A percentile compares a stretch with the other conserved stretches of the same genome.
These are phyloP conservation scores for Maudiozyma humilis DNA, from an alignment of 1,139 yeast genomes.

Conservation along the genomic window DNA sequence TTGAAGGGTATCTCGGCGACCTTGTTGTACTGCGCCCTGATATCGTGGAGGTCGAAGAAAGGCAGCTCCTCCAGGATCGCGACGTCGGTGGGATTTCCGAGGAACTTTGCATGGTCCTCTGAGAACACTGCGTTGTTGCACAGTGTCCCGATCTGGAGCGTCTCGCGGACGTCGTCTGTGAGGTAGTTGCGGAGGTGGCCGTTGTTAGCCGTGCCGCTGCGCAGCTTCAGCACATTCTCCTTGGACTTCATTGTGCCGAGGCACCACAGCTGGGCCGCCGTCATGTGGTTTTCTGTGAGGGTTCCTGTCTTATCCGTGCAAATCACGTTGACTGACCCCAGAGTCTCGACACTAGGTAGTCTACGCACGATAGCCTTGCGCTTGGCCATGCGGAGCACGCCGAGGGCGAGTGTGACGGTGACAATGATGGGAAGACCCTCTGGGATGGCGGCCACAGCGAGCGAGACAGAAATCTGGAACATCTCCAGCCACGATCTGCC, in stretches of 20 bases:
- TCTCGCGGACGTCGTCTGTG: conserved; percentile 44
- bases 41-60: conserved; percentile 64
- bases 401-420: conserved; percentile 89
- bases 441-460: conserved; percentile 97
- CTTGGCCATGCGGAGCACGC: conserved; percentile 91
- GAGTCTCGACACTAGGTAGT: conserved; percentile 88
- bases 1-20: conserved; percentile 75
- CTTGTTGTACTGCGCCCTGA: conserved; percentile 44
- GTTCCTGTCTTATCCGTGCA: conserved; percentile 96
- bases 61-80: conserved; percentile 72
- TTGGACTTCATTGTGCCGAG: conserved; percentile 51
- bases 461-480: conserved; percentile 92
- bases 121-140: conserved; percentile 78
- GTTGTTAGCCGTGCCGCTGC: conserved; percentile 39
- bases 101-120: conserved; percentile 56
- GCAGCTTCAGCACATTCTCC: conserved; percentile 37
- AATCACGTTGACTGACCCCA: conserved; percentile 90
- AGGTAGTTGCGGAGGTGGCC: conserved; percentile 38
- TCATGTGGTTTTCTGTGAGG: conserved; percentile 87
- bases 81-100: conserved; percentile 92
- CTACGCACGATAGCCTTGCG: conserved; percentile 88
- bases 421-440: conserved; percentile 96
- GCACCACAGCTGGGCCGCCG: conserved; percentile 81
- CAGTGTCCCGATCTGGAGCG: conserved; percentile 61
- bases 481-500: conserved; percentile 93